phyloP scores from a whole-genome alignment of 345 rosid genomes.

The Cardiospermum halicacabum region DNA sequence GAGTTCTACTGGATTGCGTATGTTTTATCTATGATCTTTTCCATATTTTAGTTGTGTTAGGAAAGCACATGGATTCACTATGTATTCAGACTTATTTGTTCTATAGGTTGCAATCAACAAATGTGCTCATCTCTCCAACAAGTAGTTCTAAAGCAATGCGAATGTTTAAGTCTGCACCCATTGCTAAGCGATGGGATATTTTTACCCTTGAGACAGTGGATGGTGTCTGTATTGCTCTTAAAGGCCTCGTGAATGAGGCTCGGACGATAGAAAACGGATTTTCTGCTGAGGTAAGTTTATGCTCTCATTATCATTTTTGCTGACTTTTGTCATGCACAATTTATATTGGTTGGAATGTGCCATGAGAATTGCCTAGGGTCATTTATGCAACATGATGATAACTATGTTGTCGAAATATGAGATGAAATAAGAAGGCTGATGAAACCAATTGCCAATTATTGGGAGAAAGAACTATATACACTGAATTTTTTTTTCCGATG shows the following conservation, averaged over 20 bases:
- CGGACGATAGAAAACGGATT: conserved; percentile 55
- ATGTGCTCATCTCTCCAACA: conserved; percentile 39
- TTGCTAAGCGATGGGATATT: conserved; percentile 45
- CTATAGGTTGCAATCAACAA: conserved; percentile 38
- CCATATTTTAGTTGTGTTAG: not conserved
- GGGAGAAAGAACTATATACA: not conserved
- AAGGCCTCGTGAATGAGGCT: conserved; percentile 50
- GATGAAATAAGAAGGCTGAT: not conserved
- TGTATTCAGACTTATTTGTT: not conserved
- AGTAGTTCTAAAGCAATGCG: conserved; percentile 46
- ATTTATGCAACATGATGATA: too few relatives aligned
- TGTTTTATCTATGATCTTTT: not conserved
- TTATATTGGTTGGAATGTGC: not conserved
- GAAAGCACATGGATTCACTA: not conserved
- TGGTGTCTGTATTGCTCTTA: conserved; percentile 44
- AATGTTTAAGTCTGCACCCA: conserved; percentile 69
- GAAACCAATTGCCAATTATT: not conserved
- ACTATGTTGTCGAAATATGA: not conserved
- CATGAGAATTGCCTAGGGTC: not conserved
- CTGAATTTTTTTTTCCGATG: not conserved
- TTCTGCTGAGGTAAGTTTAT: conserved; percentile 42
- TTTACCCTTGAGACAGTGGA: conserved; percentile 72
- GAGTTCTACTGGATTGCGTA: not conserved
- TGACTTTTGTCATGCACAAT: not conserved
- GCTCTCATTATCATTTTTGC: not conserved